Evolutionary conservation across 2,329 filamentous ascomycete species (phyloP), one percentile per base, ranked within the genome.

Genomic region (Sporothrix dimorphospora): DNA sequence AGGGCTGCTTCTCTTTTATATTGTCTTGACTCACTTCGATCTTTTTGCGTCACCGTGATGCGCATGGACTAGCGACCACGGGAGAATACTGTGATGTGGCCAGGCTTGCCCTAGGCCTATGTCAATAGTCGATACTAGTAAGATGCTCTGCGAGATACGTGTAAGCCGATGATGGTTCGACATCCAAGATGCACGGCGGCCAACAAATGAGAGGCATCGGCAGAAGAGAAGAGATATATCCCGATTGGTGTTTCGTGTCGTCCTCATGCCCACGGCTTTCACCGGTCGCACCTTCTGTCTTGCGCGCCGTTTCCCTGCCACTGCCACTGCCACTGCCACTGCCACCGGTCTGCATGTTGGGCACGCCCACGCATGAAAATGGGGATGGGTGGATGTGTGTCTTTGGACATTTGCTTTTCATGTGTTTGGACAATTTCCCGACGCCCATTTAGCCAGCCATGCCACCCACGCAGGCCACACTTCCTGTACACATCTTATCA

Each of bases 11-110:
- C 12, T 21, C 19, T n/a, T 24, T n/a, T 34, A 1, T 19, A 9
- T 59, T n/a, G 30, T 24, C 57, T 8, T 42, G 34, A 11, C n/a
- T 21, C 9, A 34, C 24, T 34, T 42, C 16, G 57, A n/a, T 7
- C n/a, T 21, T n/a, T 57, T 42, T 42, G 57, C 42, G 38, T 16
- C 12, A 42, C 57, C 57, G 8, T 38, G 57, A 63, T 55, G 38
- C 57, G 57, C 57, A 63, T 42, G 38, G n/a, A 42, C 57, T 24
- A 8, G n/a, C n/a, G 57, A n/a, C 57, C 57, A 63, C 38, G 34
- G 11, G 57, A 42, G 57, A 14, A 9, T n/a, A n/a, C 19, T 1
- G 38, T 42, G 34, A 42, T 63, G n/a, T 63, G 57, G n/a, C 57
- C 34, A 24, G 38, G 34, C 19, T 21, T 53, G 14, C 45, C 6